Conservation (phyloP, 768 basidiomycete genomes). For the Pleurotus platypus region DNA sequence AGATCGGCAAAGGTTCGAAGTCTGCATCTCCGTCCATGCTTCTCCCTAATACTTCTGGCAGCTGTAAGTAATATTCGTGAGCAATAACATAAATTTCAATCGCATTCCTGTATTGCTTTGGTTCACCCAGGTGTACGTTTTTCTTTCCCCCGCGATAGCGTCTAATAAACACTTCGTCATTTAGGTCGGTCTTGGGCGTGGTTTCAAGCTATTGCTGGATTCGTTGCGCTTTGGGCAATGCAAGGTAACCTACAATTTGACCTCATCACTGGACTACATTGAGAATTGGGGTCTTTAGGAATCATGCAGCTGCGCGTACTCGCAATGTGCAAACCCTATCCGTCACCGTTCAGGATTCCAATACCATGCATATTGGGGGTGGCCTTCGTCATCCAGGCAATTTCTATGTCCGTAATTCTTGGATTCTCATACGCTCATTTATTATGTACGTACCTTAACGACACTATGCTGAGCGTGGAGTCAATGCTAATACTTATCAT, state of each 20-base stretch:
- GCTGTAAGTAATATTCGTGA: background rate
- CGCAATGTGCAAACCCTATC: conserved; percentile 4
- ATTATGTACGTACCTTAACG: background rate
- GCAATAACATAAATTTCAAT: background rate
- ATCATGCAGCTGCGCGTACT: conserved; percentile 1
- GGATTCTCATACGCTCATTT: background rate
- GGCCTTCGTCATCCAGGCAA: background rate
- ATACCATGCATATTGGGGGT: background rate
- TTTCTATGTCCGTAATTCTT: background rate
- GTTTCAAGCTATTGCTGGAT: background rate
- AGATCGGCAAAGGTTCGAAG: background rate
- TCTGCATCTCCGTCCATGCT: background rate
- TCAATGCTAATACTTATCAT: background rate
- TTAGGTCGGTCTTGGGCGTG: conserved; percentile 1
- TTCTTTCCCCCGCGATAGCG: background rate
- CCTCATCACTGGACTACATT: too few relatives aligned
- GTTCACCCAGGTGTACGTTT: background rate
- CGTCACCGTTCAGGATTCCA: background rate
- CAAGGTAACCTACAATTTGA: background rate
- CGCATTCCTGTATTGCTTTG: background rate
- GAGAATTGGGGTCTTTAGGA: background rate
- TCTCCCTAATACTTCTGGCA: background rate
- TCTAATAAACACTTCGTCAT: background rate
- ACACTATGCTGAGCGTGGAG: too few relatives aligned
- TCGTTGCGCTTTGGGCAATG: background rate